Evolutionary conservation across 352 stramenopile species (phyloP).

Genomic region (Elongisporangium anandrum): DNA sequence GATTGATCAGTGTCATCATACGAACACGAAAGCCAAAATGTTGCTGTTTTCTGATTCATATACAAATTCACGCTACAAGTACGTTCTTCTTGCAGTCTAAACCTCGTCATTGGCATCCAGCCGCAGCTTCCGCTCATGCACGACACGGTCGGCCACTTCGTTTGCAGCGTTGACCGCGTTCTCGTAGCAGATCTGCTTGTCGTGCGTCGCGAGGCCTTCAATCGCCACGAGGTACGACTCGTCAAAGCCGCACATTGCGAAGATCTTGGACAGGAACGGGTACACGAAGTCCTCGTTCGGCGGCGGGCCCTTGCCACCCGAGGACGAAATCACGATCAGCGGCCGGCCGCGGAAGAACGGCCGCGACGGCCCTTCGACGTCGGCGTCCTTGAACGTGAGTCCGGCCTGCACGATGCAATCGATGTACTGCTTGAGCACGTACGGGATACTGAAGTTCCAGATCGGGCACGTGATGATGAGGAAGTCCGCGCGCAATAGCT

Average conservation of each 20-base stretch:
- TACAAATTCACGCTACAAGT: neutral
- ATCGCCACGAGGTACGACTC: conserved; percentile 63
- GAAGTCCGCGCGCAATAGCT: conserved; percentile 69
- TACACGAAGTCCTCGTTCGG: conserved; percentile 62
- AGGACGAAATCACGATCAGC: conserved; percentile 74
- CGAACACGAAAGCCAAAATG: neutral
- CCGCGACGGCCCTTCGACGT: conserved; percentile 47
- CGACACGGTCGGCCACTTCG: conserved; percentile 49
- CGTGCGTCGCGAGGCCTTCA: conserved; percentile 47
- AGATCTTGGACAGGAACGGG: conserved; percentile 68
- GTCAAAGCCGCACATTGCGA: conserved; percentile 73
- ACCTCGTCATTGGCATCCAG: conserved; percentile 32
- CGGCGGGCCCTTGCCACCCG: conserved; percentile 54
- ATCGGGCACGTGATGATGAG: conserved; percentile 70
- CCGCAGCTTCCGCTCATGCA: conserved; percentile 48
- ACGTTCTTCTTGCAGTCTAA: neutral
- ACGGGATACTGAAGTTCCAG: conserved; percentile 77
- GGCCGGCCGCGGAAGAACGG: conserved; percentile 54
- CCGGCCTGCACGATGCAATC: conserved; percentile 73
- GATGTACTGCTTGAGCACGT: conserved; percentile 83
- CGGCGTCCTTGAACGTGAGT: conserved; percentile 64
- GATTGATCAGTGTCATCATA: conserved; percentile 4
- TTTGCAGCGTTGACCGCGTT: conserved; percentile 55
- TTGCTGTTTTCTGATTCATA: neutral
- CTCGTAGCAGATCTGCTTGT: conserved; percentile 62